These are phyloP conservation scores for Inga laurina DNA, from an alignment of 306 rosid genomes.

Conservation along the genomic window DNA sequence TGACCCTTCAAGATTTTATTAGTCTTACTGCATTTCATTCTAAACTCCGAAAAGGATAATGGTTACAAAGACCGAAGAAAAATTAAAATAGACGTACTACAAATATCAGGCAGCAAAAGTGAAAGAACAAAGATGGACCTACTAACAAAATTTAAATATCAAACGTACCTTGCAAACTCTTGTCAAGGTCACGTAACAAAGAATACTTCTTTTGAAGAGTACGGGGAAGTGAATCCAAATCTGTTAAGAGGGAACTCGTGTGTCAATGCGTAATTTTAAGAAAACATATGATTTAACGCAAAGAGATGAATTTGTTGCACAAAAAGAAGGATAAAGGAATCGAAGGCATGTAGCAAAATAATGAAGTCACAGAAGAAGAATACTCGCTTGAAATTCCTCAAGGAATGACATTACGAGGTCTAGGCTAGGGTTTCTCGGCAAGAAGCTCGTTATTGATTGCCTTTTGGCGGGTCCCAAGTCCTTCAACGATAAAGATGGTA, in stretches of 20 bases:
- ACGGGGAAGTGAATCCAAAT: constrained; percentile 82
- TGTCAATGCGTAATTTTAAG: constrained; percentile 9
- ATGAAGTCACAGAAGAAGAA: background rate
- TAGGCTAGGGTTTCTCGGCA: constrained; percentile 40
- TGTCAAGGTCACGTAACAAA: constrained; percentile 80
- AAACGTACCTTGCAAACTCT: constrained; percentile 76
- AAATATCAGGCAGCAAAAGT: background rate
- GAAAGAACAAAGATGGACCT: background rate
- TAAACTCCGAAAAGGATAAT: background rate
- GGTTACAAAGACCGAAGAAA: background rate
- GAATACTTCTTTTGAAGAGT: constrained; percentile 91
- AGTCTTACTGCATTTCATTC: background rate
- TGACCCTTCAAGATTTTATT: background rate
- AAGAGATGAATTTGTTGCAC: background rate
- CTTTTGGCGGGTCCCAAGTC: background rate
- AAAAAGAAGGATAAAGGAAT: background rate
- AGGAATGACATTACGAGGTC: constrained; percentile 63
- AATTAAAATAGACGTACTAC: background rate
- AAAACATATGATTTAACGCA: constrained; percentile 14
- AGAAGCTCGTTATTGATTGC: background rate
- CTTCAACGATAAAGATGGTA: background rate
- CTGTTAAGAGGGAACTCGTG: constrained; percentile 40
- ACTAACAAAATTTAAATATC: background rate
- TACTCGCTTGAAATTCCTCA: constrained; percentile 91
- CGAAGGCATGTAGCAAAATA: background rate